phyloP scores from a whole-genome alignment of 169 alveolate genomes.

The Plasmodium vinckei region DNA sequence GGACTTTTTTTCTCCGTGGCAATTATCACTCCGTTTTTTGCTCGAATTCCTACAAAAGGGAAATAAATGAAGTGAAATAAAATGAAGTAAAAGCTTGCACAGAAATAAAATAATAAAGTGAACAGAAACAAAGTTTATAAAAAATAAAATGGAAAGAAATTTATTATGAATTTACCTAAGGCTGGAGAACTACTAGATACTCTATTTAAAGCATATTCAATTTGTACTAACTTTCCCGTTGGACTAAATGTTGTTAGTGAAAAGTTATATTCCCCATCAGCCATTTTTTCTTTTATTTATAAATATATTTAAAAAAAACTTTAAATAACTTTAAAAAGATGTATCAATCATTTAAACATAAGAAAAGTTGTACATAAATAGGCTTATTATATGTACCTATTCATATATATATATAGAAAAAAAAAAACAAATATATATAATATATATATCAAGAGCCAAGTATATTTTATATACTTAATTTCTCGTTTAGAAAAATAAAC shows the following conservation, averaged over 20 bases:
- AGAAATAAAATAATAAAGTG: neutral
- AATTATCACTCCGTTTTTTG: slow-evolving; percentile 96
- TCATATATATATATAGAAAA: neutral
- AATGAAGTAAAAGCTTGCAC: neutral
- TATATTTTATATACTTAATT: no score
- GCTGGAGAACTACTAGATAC: slow-evolving; percentile 97
- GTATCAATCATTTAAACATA: no score
- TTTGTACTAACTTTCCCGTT: slow-evolving; percentile 97
- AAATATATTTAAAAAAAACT: neutral
- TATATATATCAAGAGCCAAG: no score
- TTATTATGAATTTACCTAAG: slow-evolving; percentile 82
- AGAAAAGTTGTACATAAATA: neutral
- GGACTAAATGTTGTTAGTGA: slow-evolving; percentile 96
- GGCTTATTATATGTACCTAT: neutral
- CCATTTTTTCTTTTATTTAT: slow-evolving; percentile 76
- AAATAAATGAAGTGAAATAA: neutral
- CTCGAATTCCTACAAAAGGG: slow-evolving; percentile 89
- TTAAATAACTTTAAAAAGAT: neutral
- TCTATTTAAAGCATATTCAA: slow-evolving; percentile 98
- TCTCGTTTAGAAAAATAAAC: no score
- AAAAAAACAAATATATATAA: no score
- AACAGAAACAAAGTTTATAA: neutral
- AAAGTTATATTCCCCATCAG: slow-evolving; percentile 93
- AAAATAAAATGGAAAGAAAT: neutral
- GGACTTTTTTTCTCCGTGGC: slow-evolving; percentile 95